Evolutionary conservation across 805 yeast species (phyloP), one percentile per base, ranked within the genome.

Genomic region (Komagataella mondaviorum): DNA sequence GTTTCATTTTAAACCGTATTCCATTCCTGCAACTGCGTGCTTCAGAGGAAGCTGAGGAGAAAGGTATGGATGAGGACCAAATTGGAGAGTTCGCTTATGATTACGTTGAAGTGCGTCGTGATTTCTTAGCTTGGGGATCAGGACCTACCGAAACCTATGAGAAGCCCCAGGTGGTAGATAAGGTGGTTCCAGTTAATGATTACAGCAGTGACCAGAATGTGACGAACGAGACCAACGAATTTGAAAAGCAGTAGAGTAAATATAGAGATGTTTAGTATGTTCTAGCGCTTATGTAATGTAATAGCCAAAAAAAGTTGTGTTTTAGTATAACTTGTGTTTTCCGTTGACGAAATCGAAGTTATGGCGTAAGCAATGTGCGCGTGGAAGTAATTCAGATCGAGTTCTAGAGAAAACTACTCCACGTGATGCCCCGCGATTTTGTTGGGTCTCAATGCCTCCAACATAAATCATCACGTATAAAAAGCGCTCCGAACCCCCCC

Each of bases 61-160:
- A 73, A 36, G 99, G 99, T 53, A 78, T 90, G 71, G 99, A 91
- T 66, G 97, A 90, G 66, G 96, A 88, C 68, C 96, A 91, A 70
- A 87, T 91, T 58, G 99, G 98, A 50, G 99, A 91, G 69, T 91
- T 90, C 69, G 98, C 98, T n/a, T 91, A 91, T 66, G 98, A 91
- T 67, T 91, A 89, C 63, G 96, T 91, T 53, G 99, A 91, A 71
- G 95, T 91, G 12, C 80, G 98, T 68, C 79, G 98, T 65, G 96
- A 90, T 69, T 91, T 83, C 66, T 75, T 82, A 60, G 80, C 75
- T 56, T 73, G 77, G 77, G 54, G 52, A 10, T 30, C 39, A 30
- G 39, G 39, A 4, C 39, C 39, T 5, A 30, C 10, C 14, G 14
- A 30, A 10, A 10, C 5, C 39, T 30, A 8, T 10, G 14, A 30